These are phyloP conservation scores for Sutorius eximius DNA, from an alignment of 1,284 basidiomycete species.

Conservation along the genomic window DNA sequence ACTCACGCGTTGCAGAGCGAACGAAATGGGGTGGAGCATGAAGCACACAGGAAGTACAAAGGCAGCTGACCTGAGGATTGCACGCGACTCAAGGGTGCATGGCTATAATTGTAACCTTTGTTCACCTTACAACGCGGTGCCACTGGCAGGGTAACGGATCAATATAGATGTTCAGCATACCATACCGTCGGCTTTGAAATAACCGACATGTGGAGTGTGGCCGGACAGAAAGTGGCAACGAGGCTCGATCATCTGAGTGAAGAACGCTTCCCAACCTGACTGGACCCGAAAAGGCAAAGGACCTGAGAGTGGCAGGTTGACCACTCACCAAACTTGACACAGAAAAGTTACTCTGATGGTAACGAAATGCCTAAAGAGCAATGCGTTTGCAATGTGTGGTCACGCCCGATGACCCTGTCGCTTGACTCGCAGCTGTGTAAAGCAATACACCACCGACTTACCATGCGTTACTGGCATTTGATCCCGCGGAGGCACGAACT, in stretches of 20 bases:
- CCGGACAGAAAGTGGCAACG: not conserved
- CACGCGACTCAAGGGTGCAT: not conserved
- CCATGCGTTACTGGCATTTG: not conserved
- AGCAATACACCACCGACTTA: not conserved
- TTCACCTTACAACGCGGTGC: not conserved
- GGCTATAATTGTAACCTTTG: constrained; percentile 1
- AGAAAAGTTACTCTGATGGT: not conserved
- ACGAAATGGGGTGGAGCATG: not conserved
- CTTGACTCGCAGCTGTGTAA: not conserved
- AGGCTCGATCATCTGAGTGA: not conserved
- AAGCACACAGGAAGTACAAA: not conserved
- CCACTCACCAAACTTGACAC: not conserved
- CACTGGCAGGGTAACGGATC: not conserved
- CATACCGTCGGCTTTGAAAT: not conserved
- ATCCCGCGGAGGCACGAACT: not conserved
- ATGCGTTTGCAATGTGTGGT: not conserved
- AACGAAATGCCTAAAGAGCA: not conserved
- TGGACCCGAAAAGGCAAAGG: not conserved
- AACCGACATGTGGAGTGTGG: not conserved
- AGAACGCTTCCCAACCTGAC: not conserved
- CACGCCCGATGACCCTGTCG: not conserved
- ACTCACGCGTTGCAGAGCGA: not conserved
- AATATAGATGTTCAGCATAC: not conserved
- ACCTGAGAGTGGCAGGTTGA: not conserved
- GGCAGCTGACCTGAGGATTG: not conserved